These are phyloP conservation scores for Acer campestre DNA, from an alignment of 345 rosid genomes.

Conservation along the genomic window DNA sequence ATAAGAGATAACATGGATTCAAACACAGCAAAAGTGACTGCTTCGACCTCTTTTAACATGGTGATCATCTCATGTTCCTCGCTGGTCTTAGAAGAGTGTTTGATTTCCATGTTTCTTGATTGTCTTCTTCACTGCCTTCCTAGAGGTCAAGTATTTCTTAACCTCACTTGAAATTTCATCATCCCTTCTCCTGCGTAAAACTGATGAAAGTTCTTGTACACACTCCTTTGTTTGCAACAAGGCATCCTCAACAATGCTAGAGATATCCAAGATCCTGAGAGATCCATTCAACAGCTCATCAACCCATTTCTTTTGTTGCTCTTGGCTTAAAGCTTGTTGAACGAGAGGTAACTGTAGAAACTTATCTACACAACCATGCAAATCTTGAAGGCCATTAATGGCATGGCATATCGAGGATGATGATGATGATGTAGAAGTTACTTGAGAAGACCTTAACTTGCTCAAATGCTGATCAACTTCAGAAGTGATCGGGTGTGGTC, in stretches of 20 bases:
- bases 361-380: conserved; percentile 5
- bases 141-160: conserved; percentile 40
- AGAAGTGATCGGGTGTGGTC: conserved; percentile 42
- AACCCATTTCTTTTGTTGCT: background rate
- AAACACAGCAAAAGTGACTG: conserved; percentile 23
- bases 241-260: conserved; percentile 33
- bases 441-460: conserved; percentile 25
- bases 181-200: conserved; percentile 32
- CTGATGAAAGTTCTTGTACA: conserved; percentile 30
- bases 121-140: conserved; percentile 44
- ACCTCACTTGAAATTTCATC: conserved; percentile 24
- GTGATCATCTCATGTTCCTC: conserved; percentile 13
- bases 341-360: background rate
- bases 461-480: conserved; percentile 38
- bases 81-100: background rate
- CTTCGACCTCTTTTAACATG: conserved; percentile 38
- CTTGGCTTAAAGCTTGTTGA: conserved; percentile 19
- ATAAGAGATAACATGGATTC: conserved; percentile 12
- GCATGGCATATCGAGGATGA: conserved; percentile 14
- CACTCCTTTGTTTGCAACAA: conserved; percentile 32
- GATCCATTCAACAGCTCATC: conserved; percentile 24
- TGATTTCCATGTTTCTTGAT: conserved; percentile 35
- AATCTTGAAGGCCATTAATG: conserved; percentile 30
- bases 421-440: conserved; percentile 12
- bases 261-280: conserved; percentile 33